These are phyloP conservation scores for Lentinula raphanica DNA, from an alignment of 768 basidiomycete genomes.

Conservation along the genomic window DNA sequence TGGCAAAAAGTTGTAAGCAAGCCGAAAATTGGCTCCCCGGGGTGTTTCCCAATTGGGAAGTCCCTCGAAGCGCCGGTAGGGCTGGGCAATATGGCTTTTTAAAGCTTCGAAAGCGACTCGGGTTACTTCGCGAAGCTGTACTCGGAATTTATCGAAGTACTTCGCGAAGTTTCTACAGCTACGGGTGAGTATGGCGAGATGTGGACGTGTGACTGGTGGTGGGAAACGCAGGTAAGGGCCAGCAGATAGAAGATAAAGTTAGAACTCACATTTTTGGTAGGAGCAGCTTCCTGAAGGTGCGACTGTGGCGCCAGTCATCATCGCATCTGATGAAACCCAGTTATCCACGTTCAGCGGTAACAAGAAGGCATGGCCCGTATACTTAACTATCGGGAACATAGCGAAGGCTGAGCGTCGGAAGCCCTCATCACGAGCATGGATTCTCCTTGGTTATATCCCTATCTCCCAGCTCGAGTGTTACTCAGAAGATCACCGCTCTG, in stretches of 20 bases:
- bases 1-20: too few species aligned
- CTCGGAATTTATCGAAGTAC: too few species aligned
- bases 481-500: slow-evolving; percentile 6
- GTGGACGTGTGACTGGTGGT: slow-evolving; percentile 7
- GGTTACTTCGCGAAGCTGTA: too few species aligned
- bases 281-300: slow-evolving; percentile 9
- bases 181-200: slow-evolving; percentile 4
- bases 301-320: slow-evolving; percentile 22
- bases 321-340: slow-evolving; percentile 28
- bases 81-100: too few species aligned
- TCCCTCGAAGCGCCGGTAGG: too few species aligned
- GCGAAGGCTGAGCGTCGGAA: slow-evolving; percentile 16
- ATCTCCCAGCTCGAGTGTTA: slow-evolving; percentile 21
- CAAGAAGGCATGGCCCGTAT: slow-evolving; percentile 28
- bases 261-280: background rate
- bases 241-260: background rate
- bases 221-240: slow-evolving; percentile 14
- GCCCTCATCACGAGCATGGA: slow-evolving; percentile 15
- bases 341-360: slow-evolving; percentile 23
- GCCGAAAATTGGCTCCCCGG: too few species aligned
- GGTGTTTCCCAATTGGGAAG: too few species aligned
- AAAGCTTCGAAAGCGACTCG: too few species aligned
- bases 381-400: slow-evolving; percentile 28
- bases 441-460: slow-evolving; percentile 27
- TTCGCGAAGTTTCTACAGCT: too few species aligned